These are phyloP conservation scores for Luvunga scandens DNA, from an alignment of 345 rosid genomes.

Conservation along the genomic window DNA sequence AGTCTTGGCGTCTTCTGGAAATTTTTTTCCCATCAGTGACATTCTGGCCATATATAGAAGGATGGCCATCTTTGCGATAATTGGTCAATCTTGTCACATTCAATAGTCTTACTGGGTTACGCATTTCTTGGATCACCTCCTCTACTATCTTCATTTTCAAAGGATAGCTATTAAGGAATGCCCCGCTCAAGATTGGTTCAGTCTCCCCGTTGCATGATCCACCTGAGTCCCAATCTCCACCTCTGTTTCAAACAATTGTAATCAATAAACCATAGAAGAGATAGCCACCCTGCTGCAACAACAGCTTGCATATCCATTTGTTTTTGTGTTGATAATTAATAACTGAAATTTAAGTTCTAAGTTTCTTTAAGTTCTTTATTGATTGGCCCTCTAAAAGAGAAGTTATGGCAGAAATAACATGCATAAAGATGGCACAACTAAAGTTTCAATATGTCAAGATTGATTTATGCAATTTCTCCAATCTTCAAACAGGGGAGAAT, in stretches of 20 bases:
- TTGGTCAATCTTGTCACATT: constrained; percentile 84
- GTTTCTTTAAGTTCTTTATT: background rate
- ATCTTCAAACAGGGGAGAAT: background rate
- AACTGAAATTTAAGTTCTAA: background rate
- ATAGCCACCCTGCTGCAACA: background rate
- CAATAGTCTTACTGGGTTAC: constrained; percentile 55
- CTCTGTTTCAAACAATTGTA: constrained; percentile 41
- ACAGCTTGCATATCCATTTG: background rate
- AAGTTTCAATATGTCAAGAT: background rate
- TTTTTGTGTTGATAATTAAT: background rate
- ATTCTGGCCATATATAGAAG: constrained; percentile 71
- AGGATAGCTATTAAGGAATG: constrained; percentile 64
- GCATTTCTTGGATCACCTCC: constrained; percentile 64
- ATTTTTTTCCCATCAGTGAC: constrained; percentile 33
- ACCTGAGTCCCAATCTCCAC: constrained; percentile 98
- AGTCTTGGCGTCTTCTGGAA: constrained; percentile 61
- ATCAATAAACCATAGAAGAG: background rate
- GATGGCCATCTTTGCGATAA: constrained; percentile 93
- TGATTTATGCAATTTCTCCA: background rate
- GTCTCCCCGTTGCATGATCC: constrained; percentile 84
- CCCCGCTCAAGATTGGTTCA: constrained; percentile 57
- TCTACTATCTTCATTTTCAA: constrained; percentile 86
- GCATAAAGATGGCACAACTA: background rate
- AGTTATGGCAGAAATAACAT: background rate
- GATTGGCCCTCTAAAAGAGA: background rate